Conservation (phyloP, 225 moss, liverwort and hornwort genomes). For the Climacium dendroides region DNA sequence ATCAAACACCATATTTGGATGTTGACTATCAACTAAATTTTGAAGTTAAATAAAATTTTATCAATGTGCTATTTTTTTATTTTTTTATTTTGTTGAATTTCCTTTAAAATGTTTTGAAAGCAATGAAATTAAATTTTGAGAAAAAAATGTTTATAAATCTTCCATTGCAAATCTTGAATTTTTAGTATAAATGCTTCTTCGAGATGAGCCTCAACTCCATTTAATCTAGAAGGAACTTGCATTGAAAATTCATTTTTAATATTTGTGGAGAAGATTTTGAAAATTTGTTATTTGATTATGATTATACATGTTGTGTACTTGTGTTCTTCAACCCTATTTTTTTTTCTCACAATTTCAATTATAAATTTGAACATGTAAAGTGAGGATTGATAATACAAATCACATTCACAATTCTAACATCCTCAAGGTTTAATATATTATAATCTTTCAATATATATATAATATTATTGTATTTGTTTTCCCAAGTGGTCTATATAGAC, state of each 20-base stretch:
- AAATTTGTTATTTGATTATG: background rate
- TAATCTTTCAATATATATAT: too few relatives aligned
- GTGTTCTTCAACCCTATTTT: too few relatives aligned
- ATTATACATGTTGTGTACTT: too few relatives aligned
- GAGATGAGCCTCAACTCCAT: background rate
- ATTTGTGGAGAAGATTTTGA: background rate
- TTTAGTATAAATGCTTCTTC: accelerated
- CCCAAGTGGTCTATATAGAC: too few relatives aligned
- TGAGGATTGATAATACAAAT: background rate
- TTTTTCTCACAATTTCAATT: background rate
- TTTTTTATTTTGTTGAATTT: too few relatives aligned
- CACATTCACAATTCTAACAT: accelerated
- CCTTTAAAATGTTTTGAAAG: background rate
- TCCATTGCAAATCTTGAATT: background rate
- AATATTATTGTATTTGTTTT: too few relatives aligned
- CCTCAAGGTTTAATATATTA: background rate
- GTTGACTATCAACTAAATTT: background rate
- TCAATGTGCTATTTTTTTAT: background rate
- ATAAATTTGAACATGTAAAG: too few relatives aligned
- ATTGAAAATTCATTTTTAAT: background rate
- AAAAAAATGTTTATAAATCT: background rate
- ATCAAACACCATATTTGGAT: background rate
- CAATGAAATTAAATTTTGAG: background rate
- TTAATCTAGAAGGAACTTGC: too few relatives aligned
- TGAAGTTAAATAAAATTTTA: background rate